Base-by-base conservation (phyloP, 176 grass and related monocot genomes). In the Avena atlantica region DNA sequence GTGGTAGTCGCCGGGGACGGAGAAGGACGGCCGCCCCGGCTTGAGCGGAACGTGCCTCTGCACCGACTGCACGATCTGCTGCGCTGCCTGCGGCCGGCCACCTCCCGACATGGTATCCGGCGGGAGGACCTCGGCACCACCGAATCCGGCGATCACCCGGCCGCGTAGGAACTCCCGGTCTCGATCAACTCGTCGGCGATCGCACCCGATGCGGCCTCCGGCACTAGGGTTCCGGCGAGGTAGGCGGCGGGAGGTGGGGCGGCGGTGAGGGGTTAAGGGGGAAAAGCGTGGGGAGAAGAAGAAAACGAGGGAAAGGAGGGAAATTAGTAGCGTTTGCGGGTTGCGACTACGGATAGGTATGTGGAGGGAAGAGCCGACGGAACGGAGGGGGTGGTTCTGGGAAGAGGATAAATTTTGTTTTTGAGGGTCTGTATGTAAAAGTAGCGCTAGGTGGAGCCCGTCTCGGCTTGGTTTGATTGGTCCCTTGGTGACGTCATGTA, bases 31-130 rank as follows among this genome's bases (percentile, higher is more conserved):
- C 12, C 78, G 70, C 12, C 44, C 61, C 37, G 76, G 76, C 0
- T 44, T 16, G 14, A 90, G 53, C 76, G 79, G 65, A n/a, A 61
- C 51, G 34, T 81, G 76, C 77, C 81, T 83, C 86, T 84, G 84
- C 61, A 90, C 66, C 34, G 91, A 88, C 83, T 87, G 91, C 10
- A 94, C 84, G 80, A 94, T 88, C 85, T 86, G 87, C 74, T 81
- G 85, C 83, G 80, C 84, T 59, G 73, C 70, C 81, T 51, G 81
- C 70, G 47, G 71, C 49, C 85, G 71, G 75, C 88, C 76, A 12
- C 90, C 82, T 52, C 91, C 94, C 69, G 87, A 87, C 96, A 96
- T 91, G 83, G 84, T 66, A 58, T 70, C 70, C 82, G 79, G 25
- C 40, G 52, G n/a, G 51, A 24, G 44, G 24, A 14, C 6, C 13